Base-by-base conservation (phyloP, 2,329 filamentous ascomycete species). In the Xylariaceae sp. region DNA sequence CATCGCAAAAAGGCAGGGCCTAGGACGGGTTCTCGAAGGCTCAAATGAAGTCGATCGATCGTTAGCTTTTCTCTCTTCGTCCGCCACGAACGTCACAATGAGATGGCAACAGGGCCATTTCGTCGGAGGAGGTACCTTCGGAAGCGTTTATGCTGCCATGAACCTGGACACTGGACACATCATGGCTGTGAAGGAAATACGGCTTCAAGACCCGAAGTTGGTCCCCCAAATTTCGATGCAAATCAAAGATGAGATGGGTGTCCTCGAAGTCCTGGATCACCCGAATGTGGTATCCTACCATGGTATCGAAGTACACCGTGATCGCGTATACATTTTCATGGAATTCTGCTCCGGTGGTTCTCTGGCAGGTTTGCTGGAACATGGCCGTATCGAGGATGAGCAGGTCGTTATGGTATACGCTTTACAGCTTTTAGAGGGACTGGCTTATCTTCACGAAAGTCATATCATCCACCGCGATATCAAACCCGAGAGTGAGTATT, bases 261-360 rank as follows among this genome's bases (percentile, higher is more conserved):
- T 99, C 5, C 76, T 99, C 46, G 92, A 97, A 71, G 88, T 96
- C 1, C 80, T 99, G 43, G 92, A 99, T 67, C 94, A 99, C 68
- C 94, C 94, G 19, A 99, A 99, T 68, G 89, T 99, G 57, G 95
- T 99, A 19, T 92, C 91, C 9, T 99, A 99, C 72, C 94, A 94
- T 67, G 94, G 94, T 54, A 97, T 99, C 66, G 94, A 99, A 71
- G 94, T 96, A 2, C 94, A 99, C 72, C 84, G 94, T 59, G 94
- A 99, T 77, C 94, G 96, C 68, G 94, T 99, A n/a, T 99, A 97
- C 72, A 96, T 99, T 62, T 99, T 99, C 70, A 99, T 99, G 94
- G 94, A 99, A 71, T 97, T 95, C 72, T 99, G 94, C 71, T 95
- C 91, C 4, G 92, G 94, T 48, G 94, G 94, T 18, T 97, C 92